phyloP scores from a whole-genome alignment of 2,329 filamentous ascomycete genomes.

The Arthrobotrys sinensis region DNA sequence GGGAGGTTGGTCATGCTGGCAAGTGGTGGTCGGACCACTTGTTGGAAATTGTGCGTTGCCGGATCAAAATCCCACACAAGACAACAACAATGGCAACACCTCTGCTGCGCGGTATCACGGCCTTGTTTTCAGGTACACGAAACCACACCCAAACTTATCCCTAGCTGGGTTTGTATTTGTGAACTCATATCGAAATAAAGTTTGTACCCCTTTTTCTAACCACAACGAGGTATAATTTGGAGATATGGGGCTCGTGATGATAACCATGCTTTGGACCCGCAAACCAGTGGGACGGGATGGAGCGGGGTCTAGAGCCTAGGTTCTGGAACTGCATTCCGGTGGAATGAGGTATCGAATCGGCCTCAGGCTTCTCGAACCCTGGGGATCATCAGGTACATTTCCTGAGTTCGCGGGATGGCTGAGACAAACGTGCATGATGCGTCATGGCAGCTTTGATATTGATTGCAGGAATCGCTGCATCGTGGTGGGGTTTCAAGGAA shows the following conservation, averaged over 20 bases:
- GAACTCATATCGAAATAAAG: conserved; percentile 32
- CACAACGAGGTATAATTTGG: conserved; percentile 42
- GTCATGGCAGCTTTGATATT: neutral
- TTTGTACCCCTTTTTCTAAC: conserved; percentile 53
- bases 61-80: conserved; percentile 4
- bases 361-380: conserved; percentile 21
- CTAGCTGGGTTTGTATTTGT: conserved; percentile 14
- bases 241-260: conserved; percentile 27
- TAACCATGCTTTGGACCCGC: conserved; percentile 16
- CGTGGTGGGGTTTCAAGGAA: conserved; percentile 3
- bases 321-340: conserved; percentile 25
- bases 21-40: neutral
- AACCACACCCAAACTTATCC: conserved; percentile 15
- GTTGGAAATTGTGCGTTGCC: conserved; percentile 20
- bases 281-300: conserved; percentile 5
- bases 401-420: conserved; percentile 6
- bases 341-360: neutral
- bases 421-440: conserved; percentile 15
- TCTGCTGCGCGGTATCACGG: conserved; percentile 7
- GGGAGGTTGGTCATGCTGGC: neutral
- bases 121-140: conserved; percentile 45
- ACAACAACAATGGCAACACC: conserved; percentile 13
- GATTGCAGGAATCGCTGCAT: neutral
- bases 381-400: conserved; percentile 6
- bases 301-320: neutral